phyloP scores from a whole-genome alignment of 345 rosid species.

The Acer yangbiense region DNA sequence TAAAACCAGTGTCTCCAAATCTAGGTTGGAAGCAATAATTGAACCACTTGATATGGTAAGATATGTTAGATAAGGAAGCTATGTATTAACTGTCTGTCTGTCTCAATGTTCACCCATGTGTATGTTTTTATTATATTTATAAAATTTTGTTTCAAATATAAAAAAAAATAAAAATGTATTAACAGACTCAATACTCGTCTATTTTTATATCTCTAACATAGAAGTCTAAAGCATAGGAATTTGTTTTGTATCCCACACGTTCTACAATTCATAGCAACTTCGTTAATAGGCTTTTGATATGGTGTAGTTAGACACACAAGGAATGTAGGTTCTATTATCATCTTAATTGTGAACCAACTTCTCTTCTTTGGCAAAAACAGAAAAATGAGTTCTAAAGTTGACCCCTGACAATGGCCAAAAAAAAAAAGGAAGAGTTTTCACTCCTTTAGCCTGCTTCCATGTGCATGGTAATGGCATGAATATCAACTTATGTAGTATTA shows the following conservation, averaged over 20 bases:
- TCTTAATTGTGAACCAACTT: background rate
- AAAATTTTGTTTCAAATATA: no score
- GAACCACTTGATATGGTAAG: slow-evolving; percentile 85
- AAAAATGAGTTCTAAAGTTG: background rate
- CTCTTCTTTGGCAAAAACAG: background rate
- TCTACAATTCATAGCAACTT: background rate
- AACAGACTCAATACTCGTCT: background rate
- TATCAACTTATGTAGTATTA: background rate
- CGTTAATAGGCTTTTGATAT: background rate
- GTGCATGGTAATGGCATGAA: background rate
- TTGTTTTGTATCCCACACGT: background rate
- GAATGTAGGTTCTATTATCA: background rate
- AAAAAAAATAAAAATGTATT: background rate
- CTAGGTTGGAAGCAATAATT: slow-evolving; percentile 76
- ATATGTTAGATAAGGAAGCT: slow-evolving; percentile 17
- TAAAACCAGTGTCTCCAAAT: slow-evolving; percentile 72
- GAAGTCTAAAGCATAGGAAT: slow-evolving; percentile 5
- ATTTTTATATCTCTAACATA: background rate
- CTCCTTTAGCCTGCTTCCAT: background rate
- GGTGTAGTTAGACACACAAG: background rate
- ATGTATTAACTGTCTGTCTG: background rate
- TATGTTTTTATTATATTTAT: no score
- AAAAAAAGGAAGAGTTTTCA: background rate
- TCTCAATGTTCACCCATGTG: background rate
- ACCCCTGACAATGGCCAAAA: background rate